phyloP scores from a whole-genome alignment of 805 yeast species.

The Scheffersomyces coipomensis region DNA sequence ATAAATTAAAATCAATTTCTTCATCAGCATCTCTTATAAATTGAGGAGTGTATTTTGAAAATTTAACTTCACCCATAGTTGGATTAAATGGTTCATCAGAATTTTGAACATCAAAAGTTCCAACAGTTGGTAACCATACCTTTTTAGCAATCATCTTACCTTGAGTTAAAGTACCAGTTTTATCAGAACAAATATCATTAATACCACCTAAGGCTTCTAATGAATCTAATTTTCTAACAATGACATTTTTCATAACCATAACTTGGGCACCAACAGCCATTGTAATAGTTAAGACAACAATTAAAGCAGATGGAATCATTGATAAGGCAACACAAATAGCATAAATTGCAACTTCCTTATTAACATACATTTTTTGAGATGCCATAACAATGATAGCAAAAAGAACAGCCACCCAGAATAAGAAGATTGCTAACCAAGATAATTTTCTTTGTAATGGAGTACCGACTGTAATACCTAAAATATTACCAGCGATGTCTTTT shows the following conservation, averaged over 20 bases:
- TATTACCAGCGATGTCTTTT: constrained; percentile 41
- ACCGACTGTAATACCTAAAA: constrained; percentile 46
- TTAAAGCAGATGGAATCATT: constrained; percentile 38
- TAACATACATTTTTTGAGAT: constrained; percentile 31
- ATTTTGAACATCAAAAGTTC: constrained; percentile 31
- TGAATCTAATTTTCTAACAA: constrained; percentile 36
- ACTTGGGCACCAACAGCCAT: constrained; percentile 42
- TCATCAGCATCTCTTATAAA: constrained; percentile 29
- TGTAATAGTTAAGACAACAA: constrained; percentile 38
- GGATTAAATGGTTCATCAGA: constrained; percentile 35
- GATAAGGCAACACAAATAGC: constrained; percentile 41
- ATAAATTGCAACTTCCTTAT: constrained; percentile 34
- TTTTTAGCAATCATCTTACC: constrained; percentile 38
- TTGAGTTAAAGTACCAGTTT: constrained; percentile 39
- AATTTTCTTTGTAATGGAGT: constrained; percentile 47
- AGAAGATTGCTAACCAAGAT: constrained; percentile 49
- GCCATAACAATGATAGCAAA: constrained; percentile 40
- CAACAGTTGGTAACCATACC: constrained; percentile 35
- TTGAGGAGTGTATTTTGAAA: constrained; percentile 24
- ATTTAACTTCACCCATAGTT: constrained; percentile 40
- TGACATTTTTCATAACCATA: constrained; percentile 34
- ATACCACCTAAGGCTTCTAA: constrained; percentile 40
- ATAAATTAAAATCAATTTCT: constrained; percentile 37
- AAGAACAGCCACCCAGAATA: constrained; percentile 44
- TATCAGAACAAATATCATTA: constrained; percentile 39